Percentiles rank a stretch among this genome's conserved stretches.
phyloP scores from a whole-genome alignment of 306 rosid species.

The Spatholobus suberectus region DNA sequence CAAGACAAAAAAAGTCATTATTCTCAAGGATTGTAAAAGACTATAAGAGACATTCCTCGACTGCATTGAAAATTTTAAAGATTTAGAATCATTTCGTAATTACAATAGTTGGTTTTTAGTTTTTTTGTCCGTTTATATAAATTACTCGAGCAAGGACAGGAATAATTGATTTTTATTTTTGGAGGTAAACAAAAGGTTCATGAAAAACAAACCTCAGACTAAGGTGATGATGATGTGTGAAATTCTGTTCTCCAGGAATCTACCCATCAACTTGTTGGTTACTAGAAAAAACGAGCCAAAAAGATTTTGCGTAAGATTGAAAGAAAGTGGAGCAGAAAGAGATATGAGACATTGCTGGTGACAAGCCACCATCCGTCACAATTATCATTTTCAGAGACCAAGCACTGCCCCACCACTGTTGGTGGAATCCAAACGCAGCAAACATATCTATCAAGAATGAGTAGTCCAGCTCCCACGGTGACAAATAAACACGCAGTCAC shows the following conservation, averaged over 20 bases:
- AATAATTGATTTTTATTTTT: not conserved
- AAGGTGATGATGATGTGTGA: not conserved
- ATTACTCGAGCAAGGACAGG: not conserved
- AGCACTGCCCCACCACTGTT: conserved; percentile 43
- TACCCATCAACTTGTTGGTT: not conserved
- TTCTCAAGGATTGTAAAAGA: not conserved
- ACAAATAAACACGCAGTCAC: conserved; percentile 43
- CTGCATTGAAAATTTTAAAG: conserved; percentile 11
- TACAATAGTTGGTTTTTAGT: not conserved
- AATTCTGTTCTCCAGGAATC: not conserved
- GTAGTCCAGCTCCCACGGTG: conserved; percentile 40
- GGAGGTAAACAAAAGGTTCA: not conserved
- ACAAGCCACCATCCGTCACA: conserved; percentile 22
- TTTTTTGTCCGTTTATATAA: not conserved
- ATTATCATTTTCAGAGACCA: conserved; percentile 20
- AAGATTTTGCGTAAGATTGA: not conserved
- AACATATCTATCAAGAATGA: conserved; percentile 43
- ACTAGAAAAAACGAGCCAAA: not conserved
- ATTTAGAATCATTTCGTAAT: not conserved
- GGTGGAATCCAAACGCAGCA: conserved; percentile 40
- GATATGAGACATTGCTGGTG: conserved; percentile 22
- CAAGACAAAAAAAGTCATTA: conserved; percentile 32
- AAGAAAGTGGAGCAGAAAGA: not conserved
- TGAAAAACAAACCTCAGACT: not conserved
- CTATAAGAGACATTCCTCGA: not conserved